Conservation (phyloP, 2,329 filamentous ascomycete genomes). For the Microdochium trichocladiopsis region DNA sequence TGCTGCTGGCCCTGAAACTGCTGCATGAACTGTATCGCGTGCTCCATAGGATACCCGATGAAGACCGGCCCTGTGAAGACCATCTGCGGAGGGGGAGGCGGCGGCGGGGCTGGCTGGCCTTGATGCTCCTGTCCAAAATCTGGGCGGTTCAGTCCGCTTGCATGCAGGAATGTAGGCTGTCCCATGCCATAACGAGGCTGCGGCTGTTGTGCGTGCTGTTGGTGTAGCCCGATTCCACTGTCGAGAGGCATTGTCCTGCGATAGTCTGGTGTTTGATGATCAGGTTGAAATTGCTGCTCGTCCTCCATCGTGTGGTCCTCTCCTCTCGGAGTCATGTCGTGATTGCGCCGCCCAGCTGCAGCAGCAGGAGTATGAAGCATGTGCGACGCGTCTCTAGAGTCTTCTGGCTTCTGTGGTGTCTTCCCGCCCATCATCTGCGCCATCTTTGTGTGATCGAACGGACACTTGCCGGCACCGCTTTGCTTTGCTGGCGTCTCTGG, state of each 20-base stretch:
- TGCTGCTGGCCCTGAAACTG: slow-evolving; percentile 34
- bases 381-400: not conserved
- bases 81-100: slow-evolving; percentile 51
- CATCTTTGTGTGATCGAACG: slow-evolving; percentile 47
- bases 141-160: slow-evolving; percentile 21
- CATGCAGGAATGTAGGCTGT: slow-evolving; percentile 47
- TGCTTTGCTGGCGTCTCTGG: slow-evolving; percentile 13
- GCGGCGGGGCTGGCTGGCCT: not conserved
- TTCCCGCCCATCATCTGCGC: slow-evolving; percentile 22
- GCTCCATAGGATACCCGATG: slow-evolving; percentile 80
- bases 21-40: slow-evolving; percentile 71
- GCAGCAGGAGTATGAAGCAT: not conserved
- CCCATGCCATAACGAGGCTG: slow-evolving; percentile 11
- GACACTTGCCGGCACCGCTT: slow-evolving; percentile 40
- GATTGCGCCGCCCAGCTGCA: slow-evolving; percentile 4
- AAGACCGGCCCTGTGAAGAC: slow-evolving; percentile 92
- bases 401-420: slow-evolving; percentile 8
- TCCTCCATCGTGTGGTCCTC: slow-evolving; percentile 9
- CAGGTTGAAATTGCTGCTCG: slow-evolving; percentile 7
- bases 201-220: slow-evolving; percentile 11
- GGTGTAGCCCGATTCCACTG: slow-evolving; percentile 3
- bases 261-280: not conserved
- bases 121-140: slow-evolving; percentile 13
- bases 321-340: slow-evolving; percentile 13
- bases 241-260: not conserved